These are phyloP conservation scores for Colletotrichum australisinense DNA, from an alignment of 2,329 filamentous ascomycete genomes.

Conservation along the genomic window DNA sequence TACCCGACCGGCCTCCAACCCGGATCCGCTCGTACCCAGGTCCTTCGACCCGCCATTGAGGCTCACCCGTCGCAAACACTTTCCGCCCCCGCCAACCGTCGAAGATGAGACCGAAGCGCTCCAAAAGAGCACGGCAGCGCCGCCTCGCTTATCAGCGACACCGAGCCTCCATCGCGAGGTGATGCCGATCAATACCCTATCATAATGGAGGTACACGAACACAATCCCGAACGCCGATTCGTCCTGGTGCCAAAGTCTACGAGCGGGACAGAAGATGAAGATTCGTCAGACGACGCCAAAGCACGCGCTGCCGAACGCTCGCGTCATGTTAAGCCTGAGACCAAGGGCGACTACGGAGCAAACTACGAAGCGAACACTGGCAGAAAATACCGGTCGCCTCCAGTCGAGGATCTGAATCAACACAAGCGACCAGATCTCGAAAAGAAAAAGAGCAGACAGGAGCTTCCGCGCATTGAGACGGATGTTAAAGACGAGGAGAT, in stretches of 20 bases:
- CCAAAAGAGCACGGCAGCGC: constrained; percentile 64
- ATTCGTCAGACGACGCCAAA: constrained; percentile 39
- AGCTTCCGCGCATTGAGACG: constrained; percentile 60
- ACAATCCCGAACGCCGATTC: constrained; percentile 74
- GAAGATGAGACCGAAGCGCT: constrained; percentile 77
- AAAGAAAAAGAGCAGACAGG: constrained; percentile 50
- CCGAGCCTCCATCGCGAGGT: constrained; percentile 71
- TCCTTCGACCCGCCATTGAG: constrained; percentile 37
- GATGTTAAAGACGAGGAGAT: constrained; percentile 42
- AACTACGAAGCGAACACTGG: constrained; percentile 59
- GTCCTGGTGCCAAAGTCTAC: constrained; percentile 62
- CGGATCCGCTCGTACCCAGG: constrained; percentile 15
- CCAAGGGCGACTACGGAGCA: constrained; percentile 49
- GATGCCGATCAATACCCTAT: constrained; percentile 76
- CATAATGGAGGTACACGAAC: constrained; percentile 70
- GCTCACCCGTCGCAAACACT: constrained; percentile 42
- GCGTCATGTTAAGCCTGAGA: constrained; percentile 28
- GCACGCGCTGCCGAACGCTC: constrained; percentile 35
- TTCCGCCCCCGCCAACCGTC: constrained; percentile 72
- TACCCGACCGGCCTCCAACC: constrained; percentile 9
- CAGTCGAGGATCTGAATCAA: constrained; percentile 41
- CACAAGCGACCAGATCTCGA: constrained; percentile 37
- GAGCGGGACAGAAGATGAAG: constrained; percentile 28
- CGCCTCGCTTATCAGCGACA: constrained; percentile 49
- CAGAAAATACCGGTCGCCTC: constrained; percentile 50